Conservation (phyloP, 164 flowering plant genomes). For the Vitis cinerea region DNA sequence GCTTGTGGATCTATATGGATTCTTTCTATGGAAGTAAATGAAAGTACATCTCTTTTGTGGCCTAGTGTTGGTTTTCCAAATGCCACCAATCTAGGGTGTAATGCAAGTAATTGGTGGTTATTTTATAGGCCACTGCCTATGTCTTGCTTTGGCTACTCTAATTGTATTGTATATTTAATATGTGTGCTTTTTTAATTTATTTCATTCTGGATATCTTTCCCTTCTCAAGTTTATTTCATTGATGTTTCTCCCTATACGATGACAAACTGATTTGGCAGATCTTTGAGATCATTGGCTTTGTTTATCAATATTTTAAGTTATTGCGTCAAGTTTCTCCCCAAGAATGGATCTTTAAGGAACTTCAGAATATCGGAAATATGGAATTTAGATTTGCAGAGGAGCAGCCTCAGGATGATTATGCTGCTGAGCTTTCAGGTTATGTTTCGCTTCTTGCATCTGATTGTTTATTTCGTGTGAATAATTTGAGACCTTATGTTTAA, state of each 20-base stretch:
- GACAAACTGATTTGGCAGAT: conserved; percentile 42
- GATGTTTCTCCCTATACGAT: neutral
- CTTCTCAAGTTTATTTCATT: neutral
- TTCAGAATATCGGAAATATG: conserved; percentile 91
- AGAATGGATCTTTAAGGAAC: conserved; percentile 92
- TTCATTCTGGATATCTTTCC: too few relatives aligned
- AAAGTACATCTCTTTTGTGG: too few relatives aligned
- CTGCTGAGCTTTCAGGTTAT: conserved; percentile 91
- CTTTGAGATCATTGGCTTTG: conserved; percentile 72
- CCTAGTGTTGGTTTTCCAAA: too few relatives aligned
- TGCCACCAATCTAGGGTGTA: too few relatives aligned
- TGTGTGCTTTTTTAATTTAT: too few relatives aligned
- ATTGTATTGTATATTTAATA: too few relatives aligned
- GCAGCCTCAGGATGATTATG: conserved; percentile 98
- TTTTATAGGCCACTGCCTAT: too few relatives aligned
- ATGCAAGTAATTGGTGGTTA: too few relatives aligned
- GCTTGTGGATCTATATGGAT: neutral
- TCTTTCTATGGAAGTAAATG: too few relatives aligned
- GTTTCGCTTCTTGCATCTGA: neutral
- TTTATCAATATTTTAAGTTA: conserved; percentile 86
- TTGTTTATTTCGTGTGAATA: neutral
- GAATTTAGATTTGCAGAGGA: conserved; percentile 92
- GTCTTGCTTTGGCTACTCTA: too few relatives aligned
- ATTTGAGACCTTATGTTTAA: neutral
- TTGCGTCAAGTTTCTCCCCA: conserved; percentile 67